These are phyloP conservation scores for Teratosphaeria destructans DNA, from an alignment of 2,329 filamentous ascomycete species.

Conservation along the genomic window DNA sequence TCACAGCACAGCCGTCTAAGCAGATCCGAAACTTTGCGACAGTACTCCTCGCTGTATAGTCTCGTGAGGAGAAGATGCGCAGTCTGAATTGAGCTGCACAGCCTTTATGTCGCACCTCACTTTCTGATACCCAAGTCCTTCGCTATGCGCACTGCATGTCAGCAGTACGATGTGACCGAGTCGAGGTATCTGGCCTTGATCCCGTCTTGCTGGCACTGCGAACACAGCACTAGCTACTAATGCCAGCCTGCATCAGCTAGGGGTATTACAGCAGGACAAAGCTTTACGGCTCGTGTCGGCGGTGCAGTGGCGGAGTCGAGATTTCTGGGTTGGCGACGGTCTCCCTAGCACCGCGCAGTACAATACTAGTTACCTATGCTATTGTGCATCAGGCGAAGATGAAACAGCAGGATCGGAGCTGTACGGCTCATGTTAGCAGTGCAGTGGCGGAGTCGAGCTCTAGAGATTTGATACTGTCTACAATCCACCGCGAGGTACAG, in stretches of 20 bases:
- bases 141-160: background rate
- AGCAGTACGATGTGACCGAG: background rate
- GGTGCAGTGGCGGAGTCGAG: no score
- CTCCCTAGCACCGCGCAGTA: no score
- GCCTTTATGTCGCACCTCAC: background rate
- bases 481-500: no score
- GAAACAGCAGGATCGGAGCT: background rate
- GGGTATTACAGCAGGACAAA: no score
- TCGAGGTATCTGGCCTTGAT: background rate
- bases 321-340: no score
- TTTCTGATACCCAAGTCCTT: background rate
- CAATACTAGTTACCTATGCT: no score
- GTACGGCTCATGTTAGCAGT: background rate
- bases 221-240: background rate
- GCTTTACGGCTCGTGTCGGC: no score
- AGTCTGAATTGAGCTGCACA: background rate
- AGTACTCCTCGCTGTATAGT: background rate
- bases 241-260: background rate
- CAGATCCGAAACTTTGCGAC: background rate
- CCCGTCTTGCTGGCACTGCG: background rate
- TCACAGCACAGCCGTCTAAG: background rate
- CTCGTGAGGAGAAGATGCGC: background rate
- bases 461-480: no score
- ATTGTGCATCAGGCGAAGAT: background rate
- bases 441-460: no score